These are phyloP conservation scores for Fusarium palustre DNA, from an alignment of 2,329 filamentous ascomycete genomes.

Conservation along the genomic window DNA sequence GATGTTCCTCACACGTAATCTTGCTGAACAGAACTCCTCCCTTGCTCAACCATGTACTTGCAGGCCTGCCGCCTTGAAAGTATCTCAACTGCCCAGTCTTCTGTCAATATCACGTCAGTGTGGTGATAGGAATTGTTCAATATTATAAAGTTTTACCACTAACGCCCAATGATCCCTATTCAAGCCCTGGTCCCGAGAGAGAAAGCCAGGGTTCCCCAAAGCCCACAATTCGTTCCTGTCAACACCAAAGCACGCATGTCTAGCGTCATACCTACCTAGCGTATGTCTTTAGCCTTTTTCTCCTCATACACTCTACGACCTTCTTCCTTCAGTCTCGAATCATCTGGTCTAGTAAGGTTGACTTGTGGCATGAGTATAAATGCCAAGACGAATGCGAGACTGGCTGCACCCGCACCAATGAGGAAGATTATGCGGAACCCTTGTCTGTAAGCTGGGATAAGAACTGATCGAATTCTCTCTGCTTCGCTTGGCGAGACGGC, in stretches of 20 bases:
- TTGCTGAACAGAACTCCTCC: neutral
- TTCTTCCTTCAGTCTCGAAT: slow-evolving; percentile 53
- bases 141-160: neutral
- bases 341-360: slow-evolving; percentile 53
- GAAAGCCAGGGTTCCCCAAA: neutral
- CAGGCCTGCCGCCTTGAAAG: neutral
- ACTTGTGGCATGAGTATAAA: slow-evolving; percentile 57
- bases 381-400: slow-evolving; percentile 53
- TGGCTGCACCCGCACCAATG: slow-evolving; percentile 52
- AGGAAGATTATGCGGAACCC: slow-evolving; percentile 56
- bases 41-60: neutral
- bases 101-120: neutral
- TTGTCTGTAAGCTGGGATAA: slow-evolving; percentile 53
- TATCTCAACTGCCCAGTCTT: neutral
- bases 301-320: slow-evolving; percentile 44
- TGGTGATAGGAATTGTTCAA: neutral
- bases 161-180: no score
- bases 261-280: neutral
- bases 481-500: slow-evolving; percentile 47
- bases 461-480: slow-evolving; percentile 46
- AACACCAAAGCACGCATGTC: neutral
- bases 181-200: neutral
- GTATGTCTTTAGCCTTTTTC: slow-evolving; percentile 5
- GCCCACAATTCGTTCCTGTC: neutral
- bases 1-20: no score